Evolutionary conservation across 768 basidiomycete species (phyloP).

Genomic region (Lactarius akahatsu): DNA sequence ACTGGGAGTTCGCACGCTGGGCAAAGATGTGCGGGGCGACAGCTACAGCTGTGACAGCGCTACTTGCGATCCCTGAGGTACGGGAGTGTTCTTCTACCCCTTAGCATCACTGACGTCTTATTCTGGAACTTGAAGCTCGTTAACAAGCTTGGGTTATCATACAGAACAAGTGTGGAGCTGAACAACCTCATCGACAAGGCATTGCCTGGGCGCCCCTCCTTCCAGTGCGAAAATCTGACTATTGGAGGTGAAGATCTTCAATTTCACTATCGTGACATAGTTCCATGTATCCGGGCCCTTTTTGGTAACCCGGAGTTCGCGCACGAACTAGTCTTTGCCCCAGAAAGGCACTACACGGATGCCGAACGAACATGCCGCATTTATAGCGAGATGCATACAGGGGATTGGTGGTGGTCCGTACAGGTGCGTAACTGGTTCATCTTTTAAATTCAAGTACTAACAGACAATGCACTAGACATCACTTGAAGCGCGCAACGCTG

Average conservation of each 20-base stretch:
- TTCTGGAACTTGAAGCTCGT: too few relatives aligned
- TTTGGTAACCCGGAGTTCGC: neutral
- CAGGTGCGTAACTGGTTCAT: constrained; percentile 4
- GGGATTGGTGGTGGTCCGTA: constrained; percentile 16
- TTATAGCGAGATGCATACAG: constrained; percentile 1
- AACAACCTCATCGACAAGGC: neutral
- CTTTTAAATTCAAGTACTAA: neutral
- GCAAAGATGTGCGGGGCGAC: neutral
- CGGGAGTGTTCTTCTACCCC: too few relatives aligned
- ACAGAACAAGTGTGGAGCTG: neutral
- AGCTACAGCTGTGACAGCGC: too few relatives aligned
- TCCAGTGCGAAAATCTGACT: neutral
- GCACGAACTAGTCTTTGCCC: neutral
- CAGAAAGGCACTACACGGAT: neutral
- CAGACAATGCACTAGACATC: neutral
- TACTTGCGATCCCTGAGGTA: too few relatives aligned
- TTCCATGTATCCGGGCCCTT: neutral
- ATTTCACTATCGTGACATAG: neutral
- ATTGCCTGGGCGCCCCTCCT: neutral
- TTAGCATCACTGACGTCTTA: too few relatives aligned
- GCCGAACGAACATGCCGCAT: neutral
- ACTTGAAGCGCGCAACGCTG: neutral
- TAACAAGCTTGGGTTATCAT: too few relatives aligned
- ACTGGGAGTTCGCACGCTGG: neutral
- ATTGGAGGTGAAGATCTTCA: neutral